A percentile compares a stretch with the other conserved stretches of the same genome.
Evolutionary conservation across 768 basidiomycete species (phyloP).

Genomic region (Amanita pseudoporphyria): DNA sequence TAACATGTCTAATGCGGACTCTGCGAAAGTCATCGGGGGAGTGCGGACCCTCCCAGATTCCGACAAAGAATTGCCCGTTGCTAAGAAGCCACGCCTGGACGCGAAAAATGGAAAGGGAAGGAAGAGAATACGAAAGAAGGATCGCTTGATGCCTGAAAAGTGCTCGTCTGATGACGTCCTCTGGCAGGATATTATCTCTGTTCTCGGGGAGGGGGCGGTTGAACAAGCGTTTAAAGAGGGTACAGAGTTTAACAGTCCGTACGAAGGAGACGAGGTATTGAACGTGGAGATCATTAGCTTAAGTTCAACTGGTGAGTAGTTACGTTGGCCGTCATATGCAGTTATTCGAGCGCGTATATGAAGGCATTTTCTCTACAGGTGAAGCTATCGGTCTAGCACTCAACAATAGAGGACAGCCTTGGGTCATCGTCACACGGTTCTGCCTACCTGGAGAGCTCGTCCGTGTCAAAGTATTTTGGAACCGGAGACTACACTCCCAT

Average conservation of each 20-base stretch:
- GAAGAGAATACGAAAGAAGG: constrained; percentile 27
- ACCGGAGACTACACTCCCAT: constrained; percentile 61
- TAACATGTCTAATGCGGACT: background rate
- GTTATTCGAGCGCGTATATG: too few relatives aligned
- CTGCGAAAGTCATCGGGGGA: background rate
- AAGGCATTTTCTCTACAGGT: constrained; percentile 34
- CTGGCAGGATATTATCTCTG: constrained; percentile 54
- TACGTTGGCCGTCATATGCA: too few relatives aligned
- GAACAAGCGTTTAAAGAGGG: constrained; percentile 38
- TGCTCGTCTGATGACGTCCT: constrained; percentile 71
- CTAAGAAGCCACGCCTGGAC: constrained; percentile 20
- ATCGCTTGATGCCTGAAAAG: constrained; percentile 40
- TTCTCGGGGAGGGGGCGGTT: constrained; percentile 55
- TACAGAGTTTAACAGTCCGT: constrained; percentile 49
- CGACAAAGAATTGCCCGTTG: constrained; percentile 16
- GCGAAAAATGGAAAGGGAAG: constrained; percentile 4
- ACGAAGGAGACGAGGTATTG: constrained; percentile 49
- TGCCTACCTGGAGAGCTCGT: constrained; percentile 78
- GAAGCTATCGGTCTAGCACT: constrained; percentile 44
- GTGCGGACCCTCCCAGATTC: constrained; percentile 8
- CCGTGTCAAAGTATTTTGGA: constrained; percentile 60
- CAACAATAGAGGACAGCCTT: constrained; percentile 39
- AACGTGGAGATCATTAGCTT: constrained; percentile 57
- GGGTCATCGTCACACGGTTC: constrained; percentile 82
- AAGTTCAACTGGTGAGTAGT: constrained; percentile 47